Conservation (phyloP, 306 rosid genomes). For the Cucurbita ficifolia region DNA sequence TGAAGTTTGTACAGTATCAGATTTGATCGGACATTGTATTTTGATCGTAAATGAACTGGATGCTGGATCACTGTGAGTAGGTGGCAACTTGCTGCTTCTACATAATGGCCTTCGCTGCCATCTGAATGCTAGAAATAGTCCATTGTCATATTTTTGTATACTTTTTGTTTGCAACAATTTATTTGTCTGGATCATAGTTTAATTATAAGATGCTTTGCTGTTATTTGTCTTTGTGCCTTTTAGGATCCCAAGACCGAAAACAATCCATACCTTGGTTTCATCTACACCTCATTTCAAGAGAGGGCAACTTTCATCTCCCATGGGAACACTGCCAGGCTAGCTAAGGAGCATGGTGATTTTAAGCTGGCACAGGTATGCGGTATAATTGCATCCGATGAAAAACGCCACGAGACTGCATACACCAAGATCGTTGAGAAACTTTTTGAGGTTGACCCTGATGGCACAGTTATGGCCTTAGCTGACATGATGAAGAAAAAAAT, state of each 20-base stretch:
- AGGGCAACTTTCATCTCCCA: conserved; percentile 49
- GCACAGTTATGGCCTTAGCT: conserved; percentile 37
- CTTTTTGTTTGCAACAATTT: not conserved
- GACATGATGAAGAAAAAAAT: conserved; percentile 49
- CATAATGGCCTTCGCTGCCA: not conserved
- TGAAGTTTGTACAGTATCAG: not conserved
- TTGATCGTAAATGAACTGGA: not conserved
- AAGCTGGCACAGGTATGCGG: conserved; percentile 44
- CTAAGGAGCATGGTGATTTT: conserved; percentile 37
- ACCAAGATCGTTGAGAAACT: conserved; percentile 50
- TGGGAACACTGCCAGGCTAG: conserved; percentile 46
- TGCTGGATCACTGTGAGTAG: not conserved
- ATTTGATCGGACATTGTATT: not conserved
- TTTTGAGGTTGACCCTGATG: conserved; percentile 39
- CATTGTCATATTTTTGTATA: not conserved
- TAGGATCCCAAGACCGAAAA: conserved; percentile 45
- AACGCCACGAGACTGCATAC: conserved; percentile 42
- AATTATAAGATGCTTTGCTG: not conserved
- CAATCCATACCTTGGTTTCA: conserved; percentile 42
- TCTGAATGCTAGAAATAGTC: not conserved
- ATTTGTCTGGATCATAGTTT: not conserved
- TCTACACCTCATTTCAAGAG: conserved; percentile 51
- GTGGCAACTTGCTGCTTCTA: not conserved
- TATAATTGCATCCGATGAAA: conserved; percentile 41
- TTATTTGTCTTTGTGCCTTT: not conserved